These are phyloP conservation scores for Salix dunnii DNA, from an alignment of 345 rosid genomes.

Conservation along the genomic window DNA sequence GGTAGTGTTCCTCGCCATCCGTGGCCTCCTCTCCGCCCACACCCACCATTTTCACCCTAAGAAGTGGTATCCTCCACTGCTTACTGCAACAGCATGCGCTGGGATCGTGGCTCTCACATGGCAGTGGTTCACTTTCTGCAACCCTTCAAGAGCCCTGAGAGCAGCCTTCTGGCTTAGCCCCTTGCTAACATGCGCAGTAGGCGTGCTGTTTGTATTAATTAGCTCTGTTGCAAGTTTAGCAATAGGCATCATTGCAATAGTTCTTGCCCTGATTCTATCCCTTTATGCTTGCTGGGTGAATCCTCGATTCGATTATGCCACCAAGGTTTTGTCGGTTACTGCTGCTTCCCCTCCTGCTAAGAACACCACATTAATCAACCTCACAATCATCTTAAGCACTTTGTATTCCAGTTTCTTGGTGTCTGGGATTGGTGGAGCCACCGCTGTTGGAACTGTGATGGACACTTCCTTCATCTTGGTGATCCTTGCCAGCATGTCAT, in stretches of 20 bases:
- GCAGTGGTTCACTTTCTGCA: slow-evolving; percentile 44
- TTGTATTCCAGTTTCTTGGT: slow-evolving; percentile 57
- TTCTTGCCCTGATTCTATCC: slow-evolving; percentile 44
- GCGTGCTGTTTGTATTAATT: slow-evolving; percentile 47
- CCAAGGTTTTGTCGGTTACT: slow-evolving; percentile 46
- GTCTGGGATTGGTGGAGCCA: slow-evolving; percentile 79
- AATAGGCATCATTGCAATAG: slow-evolving; percentile 41
- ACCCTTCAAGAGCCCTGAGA: slow-evolving; percentile 52
- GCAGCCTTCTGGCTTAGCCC: slow-evolving; percentile 71
- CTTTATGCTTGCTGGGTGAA: slow-evolving; percentile 77
- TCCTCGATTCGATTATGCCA: slow-evolving; percentile 51
- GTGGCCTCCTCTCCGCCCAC: slow-evolving; percentile 47
- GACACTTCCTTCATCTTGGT: slow-evolving; percentile 50
- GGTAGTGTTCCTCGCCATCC: slow-evolving; percentile 51
- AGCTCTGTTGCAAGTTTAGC: slow-evolving; percentile 48
- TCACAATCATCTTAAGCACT: slow-evolving; percentile 29
- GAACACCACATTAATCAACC: slow-evolving; percentile 30
- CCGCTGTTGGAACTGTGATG: slow-evolving; percentile 43
- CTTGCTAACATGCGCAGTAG: slow-evolving; percentile 50
- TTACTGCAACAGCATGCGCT: slow-evolving; percentile 48
- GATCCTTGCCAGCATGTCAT: slow-evolving; percentile 58
- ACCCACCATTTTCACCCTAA: slow-evolving; percentile 55
- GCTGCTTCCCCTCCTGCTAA: slow-evolving; percentile 45
- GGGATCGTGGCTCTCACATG: slow-evolving; percentile 50
- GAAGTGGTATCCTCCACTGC: slow-evolving; percentile 78